These are phyloP conservation scores for Stagonosporopsis vannaccii DNA, from an alignment of 2,329 filamentous ascomycete genomes.

Conservation along the genomic window DNA sequence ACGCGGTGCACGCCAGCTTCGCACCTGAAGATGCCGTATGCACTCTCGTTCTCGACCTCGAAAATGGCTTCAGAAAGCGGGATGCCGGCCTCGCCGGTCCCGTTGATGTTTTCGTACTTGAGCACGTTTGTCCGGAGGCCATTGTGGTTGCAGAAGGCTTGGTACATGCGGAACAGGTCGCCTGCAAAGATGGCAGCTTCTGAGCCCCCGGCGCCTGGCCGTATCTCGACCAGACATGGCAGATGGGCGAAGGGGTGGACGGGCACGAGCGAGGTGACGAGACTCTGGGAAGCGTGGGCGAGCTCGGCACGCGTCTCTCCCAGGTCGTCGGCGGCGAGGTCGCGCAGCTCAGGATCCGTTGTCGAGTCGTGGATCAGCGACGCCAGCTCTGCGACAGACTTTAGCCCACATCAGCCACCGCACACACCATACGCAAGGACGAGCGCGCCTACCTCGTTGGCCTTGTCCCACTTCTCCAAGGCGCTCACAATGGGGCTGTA, in stretches of 20 bases:
- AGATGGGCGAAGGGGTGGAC: constrained; percentile 88
- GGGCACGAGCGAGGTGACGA: constrained; percentile 82
- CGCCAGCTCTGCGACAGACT: constrained; percentile 73
- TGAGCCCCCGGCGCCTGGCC: constrained; percentile 88
- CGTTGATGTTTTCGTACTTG: constrained; percentile 81
- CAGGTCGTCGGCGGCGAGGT: constrained; percentile 73
- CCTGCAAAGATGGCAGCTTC: constrained; percentile 92
- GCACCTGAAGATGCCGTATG: constrained; percentile 81
- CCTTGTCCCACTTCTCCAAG: constrained; percentile 64
- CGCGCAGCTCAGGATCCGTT: constrained; percentile 66
- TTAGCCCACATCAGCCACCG: constrained; percentile 32
- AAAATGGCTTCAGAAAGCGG: constrained; percentile 87
- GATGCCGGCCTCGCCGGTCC: constrained; percentile 65
- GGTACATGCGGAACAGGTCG: constrained; percentile 90
- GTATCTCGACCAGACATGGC: constrained; percentile 89
- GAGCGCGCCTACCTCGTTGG: constrained; percentile 58
- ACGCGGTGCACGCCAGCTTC: constrained; percentile 96
- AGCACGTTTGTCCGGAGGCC: constrained; percentile 73
- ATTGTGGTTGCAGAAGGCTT: constrained; percentile 73
- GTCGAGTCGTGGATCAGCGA: constrained; percentile 74
- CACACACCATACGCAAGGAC: background rate
- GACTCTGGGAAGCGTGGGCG: constrained; percentile 66
- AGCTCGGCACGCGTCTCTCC: constrained; percentile 69
- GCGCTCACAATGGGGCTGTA: constrained; percentile 60
- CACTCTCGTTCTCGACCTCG: constrained; percentile 77